Evolutionary conservation across 805 yeast genomes (phyloP).

Genomic region (Dipodascus albidus): DNA sequence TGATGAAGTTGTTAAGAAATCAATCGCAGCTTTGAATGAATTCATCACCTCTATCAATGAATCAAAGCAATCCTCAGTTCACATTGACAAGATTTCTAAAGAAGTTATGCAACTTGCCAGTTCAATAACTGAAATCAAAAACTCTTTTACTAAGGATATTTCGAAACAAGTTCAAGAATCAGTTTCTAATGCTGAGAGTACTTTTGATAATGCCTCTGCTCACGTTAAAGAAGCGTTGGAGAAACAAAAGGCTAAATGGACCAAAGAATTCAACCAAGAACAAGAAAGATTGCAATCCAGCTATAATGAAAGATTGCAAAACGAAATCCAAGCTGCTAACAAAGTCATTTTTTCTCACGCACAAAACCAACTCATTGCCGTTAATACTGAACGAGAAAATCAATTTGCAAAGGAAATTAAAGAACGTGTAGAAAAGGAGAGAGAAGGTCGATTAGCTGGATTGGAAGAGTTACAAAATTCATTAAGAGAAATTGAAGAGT

Average conservation of each 20-base stretch:
- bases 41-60: slow-evolving; percentile 28
- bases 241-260: slow-evolving; percentile 43
- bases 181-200: slow-evolving; percentile 23
- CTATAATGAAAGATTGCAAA: slow-evolving; percentile 42
- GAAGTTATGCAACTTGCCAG: slow-evolving; percentile 15
- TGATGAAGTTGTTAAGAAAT: slow-evolving; percentile 12
- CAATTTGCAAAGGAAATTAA: slow-evolving; percentile 49
- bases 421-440: slow-evolving; percentile 55
- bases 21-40: slow-evolving; percentile 24
- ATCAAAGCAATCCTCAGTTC: slow-evolving; percentile 21
- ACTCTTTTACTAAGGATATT: slow-evolving; percentile 12
- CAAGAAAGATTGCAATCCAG: slow-evolving; percentile 48
- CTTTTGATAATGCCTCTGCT: slow-evolving; percentile 14
- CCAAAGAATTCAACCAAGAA: slow-evolving; percentile 50
- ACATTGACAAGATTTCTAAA: slow-evolving; percentile 15
- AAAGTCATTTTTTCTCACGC: slow-evolving; percentile 58
- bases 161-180: slow-evolving; percentile 17
- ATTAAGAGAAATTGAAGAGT: slow-evolving; percentile 42
- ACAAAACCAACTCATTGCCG: slow-evolving; percentile 56
- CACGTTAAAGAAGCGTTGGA: slow-evolving; percentile 23
- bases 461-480: slow-evolving; percentile 47
- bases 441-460: slow-evolving; percentile 67
- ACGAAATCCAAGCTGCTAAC: slow-evolving; percentile 59
- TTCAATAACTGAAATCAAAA: slow-evolving; percentile 12
- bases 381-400: slow-evolving; percentile 57